phyloP scores from a whole-genome alignment of 345 rosid species.

The Syzygium oleosum region DNA sequence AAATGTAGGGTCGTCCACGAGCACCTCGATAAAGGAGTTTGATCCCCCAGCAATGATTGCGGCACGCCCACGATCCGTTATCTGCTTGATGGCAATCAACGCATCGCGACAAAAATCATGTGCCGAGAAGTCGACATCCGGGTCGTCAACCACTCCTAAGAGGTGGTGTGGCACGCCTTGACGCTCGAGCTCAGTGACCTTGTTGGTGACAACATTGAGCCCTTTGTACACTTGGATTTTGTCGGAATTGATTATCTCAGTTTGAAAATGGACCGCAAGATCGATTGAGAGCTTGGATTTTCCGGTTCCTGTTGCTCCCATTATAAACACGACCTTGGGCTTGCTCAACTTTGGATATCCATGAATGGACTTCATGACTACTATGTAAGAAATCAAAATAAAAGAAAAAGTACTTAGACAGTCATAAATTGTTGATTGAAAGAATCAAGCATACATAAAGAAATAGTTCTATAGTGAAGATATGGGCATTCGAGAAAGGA shows the following conservation, averaged over 20 bases:
- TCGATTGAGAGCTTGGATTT: slow-evolving; percentile 23
- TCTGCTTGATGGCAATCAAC: slow-evolving; percentile 6
- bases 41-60: slow-evolving; percentile 35
- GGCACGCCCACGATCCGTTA: slow-evolving; percentile 2
- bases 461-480: too few relatives aligned
- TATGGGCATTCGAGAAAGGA: too few relatives aligned
- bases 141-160: slow-evolving; percentile 16
- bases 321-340: slow-evolving; percentile 8
- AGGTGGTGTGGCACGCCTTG: slow-evolving; percentile 28
- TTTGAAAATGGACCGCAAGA: slow-evolving; percentile 7
- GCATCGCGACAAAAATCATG: slow-evolving; percentile 19
- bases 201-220: slow-evolving; percentile 31
- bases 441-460: background rate
- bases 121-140: slow-evolving; percentile 10
- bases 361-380: background rate
- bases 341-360: background rate
- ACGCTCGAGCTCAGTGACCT: slow-evolving; percentile 17
- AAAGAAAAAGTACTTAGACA: background rate
- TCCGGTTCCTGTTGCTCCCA: slow-evolving; percentile 36
- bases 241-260: slow-evolving; percentile 30
- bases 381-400: background rate
- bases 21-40: slow-evolving; percentile 20
- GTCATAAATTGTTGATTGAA: background rate
- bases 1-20: background rate
- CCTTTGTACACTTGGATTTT: slow-evolving; percentile 33